Percentiles rank a stretch among this genome's conserved stretches.
These are phyloP conservation scores for Epichloe scottii DNA, from an alignment of 2,329 filamentous ascomycete species.

Conservation along the genomic window DNA sequence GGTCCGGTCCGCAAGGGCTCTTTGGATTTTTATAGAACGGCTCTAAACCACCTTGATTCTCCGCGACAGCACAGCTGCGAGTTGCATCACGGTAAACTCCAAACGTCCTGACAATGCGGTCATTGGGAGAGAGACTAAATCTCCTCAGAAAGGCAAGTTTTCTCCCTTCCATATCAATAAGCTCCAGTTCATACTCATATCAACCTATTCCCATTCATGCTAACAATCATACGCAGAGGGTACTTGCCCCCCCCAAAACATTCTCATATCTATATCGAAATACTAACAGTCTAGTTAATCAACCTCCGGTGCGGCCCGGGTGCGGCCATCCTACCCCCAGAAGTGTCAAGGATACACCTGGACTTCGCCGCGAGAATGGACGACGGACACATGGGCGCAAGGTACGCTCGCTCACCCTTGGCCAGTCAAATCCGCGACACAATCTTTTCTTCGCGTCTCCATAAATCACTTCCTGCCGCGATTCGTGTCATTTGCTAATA, in stretches of 20 bases:
- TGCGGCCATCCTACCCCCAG: conserved; percentile 65
- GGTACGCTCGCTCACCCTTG: conserved; percentile 33
- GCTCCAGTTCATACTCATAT: background rate
- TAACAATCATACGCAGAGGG: conserved; percentile 26
- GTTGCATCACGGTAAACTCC: background rate
- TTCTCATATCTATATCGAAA: conserved; percentile 2
- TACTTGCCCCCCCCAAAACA: conserved; percentile 15
- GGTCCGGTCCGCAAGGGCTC: conserved; percentile 11
- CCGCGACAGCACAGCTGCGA: background rate
- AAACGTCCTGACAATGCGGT: conserved; percentile 20
- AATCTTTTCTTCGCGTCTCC: conserved; percentile 14
- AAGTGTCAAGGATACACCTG: conserved; percentile 64
- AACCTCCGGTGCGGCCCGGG: conserved; percentile 69
- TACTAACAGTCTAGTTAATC: conserved; percentile 45
- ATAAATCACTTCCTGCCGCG: background rate
- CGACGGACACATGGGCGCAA: conserved; percentile 59
- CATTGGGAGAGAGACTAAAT: conserved; percentile 57
- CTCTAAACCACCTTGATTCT: background rate
- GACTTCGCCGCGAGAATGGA: conserved; percentile 52
- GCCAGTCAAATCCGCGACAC: conserved; percentile 4
- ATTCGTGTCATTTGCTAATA: conserved; percentile 9
- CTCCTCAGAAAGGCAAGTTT: conserved; percentile 57
- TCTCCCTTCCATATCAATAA: background rate
- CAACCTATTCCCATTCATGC: background rate
- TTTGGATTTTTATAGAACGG: background rate